phyloP scores from a whole-genome alignment of 2,329 filamentous ascomycete genomes.

The Diaporthe sp. region DNA sequence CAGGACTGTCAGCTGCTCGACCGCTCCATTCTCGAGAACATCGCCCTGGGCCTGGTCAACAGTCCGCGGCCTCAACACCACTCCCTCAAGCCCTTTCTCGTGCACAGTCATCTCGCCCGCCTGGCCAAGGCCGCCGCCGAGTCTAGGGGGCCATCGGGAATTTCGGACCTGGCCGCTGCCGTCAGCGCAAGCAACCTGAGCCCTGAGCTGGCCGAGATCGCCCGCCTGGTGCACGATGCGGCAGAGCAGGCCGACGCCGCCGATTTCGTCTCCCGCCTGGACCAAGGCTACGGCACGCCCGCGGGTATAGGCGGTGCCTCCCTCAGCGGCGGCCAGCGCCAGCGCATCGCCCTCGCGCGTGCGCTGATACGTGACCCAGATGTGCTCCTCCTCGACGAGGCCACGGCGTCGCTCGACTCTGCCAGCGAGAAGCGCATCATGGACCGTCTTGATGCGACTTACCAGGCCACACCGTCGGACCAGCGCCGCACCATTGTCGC shows the following conservation, averaged over 20 bases:
- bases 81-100: background rate
- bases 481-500: background rate
- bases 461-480: background rate
- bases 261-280: background rate
- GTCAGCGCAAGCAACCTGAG: background rate
- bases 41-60: background rate
- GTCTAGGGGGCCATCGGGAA: background rate
- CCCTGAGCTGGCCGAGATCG: background rate
- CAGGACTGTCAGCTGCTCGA: constrained; percentile 1
- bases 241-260: constrained; percentile 6
- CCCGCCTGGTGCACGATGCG: background rate
- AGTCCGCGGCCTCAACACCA: background rate
- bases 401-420: constrained; percentile 14
- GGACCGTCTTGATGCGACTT: background rate
- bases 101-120: background rate
- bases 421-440: constrained; percentile 12
- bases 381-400: background rate
- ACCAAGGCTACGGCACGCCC: background rate
- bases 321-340: background rate
- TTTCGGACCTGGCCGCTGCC: background rate
- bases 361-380: constrained; percentile 1
- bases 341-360: background rate
- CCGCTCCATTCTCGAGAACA: background rate
- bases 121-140: background rate
- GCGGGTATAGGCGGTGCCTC: background rate